These are phyloP conservation scores for Baorangia bicolor DNA, from an alignment of 768 basidiomycete genomes.

Conservation along the genomic window DNA sequence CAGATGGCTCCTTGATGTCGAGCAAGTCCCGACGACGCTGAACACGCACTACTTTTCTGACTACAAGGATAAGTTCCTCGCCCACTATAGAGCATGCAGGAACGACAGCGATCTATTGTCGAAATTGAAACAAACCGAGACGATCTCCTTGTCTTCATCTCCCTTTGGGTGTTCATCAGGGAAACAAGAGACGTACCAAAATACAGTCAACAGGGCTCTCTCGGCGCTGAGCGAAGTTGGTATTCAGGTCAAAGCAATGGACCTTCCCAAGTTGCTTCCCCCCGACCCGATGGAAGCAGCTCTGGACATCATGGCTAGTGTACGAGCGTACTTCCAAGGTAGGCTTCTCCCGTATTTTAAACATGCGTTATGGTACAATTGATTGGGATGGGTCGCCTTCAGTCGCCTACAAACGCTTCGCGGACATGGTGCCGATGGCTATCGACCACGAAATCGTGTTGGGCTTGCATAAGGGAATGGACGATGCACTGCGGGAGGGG, in stretches of 20 bases:
- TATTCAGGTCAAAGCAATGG: conserved; percentile 37
- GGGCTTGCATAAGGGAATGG: conserved; percentile 46
- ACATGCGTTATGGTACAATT: too few species aligned
- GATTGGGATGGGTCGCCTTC: too few species aligned
- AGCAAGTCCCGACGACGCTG: conserved; percentile 45
- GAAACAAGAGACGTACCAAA: too few species aligned
- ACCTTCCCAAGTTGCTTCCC: conserved; percentile 48
- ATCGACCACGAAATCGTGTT: conserved; percentile 38
- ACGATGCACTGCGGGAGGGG: conserved; percentile 41
- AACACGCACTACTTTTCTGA: conserved; percentile 49
- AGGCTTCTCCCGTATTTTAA: too few species aligned
- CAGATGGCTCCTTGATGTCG: conserved; percentile 46
- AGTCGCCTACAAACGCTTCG: too few species aligned
- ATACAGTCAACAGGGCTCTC: conserved; percentile 31
- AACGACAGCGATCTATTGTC: not conserved
- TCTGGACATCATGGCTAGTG: conserved; percentile 62
- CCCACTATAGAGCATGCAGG: too few species aligned
- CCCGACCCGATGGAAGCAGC: conserved; percentile 54
- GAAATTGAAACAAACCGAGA: not conserved
- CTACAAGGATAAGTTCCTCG: too few species aligned
- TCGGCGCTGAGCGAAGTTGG: conserved; percentile 8
- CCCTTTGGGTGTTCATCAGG: too few species aligned
- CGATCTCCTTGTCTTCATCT: too few species aligned
- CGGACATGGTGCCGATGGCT: conserved; percentile 35
- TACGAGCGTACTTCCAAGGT: conserved; percentile 73